Percentiles rank a stretch among this genome's conserved stretches.
These are phyloP conservation scores for Calcarisporium arbuscula DNA, from an alignment of 2,329 filamentous ascomycete genomes.

Conservation along the genomic window DNA sequence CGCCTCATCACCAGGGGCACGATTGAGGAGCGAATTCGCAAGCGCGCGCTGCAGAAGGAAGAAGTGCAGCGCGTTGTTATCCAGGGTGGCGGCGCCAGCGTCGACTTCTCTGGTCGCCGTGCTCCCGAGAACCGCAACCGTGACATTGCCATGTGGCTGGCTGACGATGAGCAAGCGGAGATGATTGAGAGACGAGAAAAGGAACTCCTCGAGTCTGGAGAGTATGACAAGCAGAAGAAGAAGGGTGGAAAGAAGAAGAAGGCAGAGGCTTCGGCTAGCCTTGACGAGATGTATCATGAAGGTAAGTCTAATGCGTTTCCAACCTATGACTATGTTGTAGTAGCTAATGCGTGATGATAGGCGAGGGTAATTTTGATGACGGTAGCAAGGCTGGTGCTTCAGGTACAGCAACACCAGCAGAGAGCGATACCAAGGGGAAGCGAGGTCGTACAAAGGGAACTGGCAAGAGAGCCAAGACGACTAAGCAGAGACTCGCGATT, in stretches of 20 bases:
- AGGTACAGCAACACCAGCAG: conserved; percentile 76
- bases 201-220: conserved; percentile 71
- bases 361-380: conserved; percentile 95
- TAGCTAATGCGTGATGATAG: conserved; percentile 37
- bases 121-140: conserved; percentile 88
- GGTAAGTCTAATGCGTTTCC: conserved; percentile 53
- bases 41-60: conserved; percentile 95
- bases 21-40: conserved; percentile 96
- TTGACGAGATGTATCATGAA: conserved; percentile 99
- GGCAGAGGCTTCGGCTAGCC: conserved; percentile 50
- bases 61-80: conserved; percentile 98
- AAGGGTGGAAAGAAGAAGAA: conserved; percentile 53
- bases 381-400: conserved; percentile 62
- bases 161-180: conserved; percentile 92
- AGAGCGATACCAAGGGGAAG: conserved; percentile 44
- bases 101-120: conserved; percentile 92
- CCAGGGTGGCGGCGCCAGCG: conserved; percentile 79
- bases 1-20: conserved; percentile 94
- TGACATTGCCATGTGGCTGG: conserved; percentile 98
- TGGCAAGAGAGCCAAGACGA: conserved; percentile 55
- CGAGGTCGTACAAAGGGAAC: conserved; percentile 51
- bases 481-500: conserved; percentile 62
- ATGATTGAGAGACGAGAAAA: conserved; percentile 90
- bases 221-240: conserved; percentile 58
- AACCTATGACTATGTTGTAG: conserved; percentile 17